Evolutionary conservation across 352 stramenopile species (phyloP), one percentile per base, ranked within the genome.

Genomic region (Lagenidium sp.): DNA sequence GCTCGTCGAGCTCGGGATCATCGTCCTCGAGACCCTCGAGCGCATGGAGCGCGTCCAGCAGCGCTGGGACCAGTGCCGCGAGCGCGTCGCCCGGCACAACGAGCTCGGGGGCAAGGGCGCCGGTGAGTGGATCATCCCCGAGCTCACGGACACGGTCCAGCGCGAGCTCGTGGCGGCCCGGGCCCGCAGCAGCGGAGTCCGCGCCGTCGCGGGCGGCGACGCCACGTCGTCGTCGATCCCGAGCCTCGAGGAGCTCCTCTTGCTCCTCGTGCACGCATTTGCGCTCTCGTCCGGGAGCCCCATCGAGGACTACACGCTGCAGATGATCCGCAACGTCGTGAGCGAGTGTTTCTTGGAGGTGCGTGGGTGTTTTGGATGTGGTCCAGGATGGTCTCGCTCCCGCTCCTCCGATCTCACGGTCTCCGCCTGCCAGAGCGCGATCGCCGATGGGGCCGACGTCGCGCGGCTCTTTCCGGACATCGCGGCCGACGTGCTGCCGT

Each of bases 11-110:
- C 59, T 90, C 3, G 78, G 67, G 15, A 63, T 87, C 32, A 68
- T 86, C 24, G 61, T 90, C 4, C 55, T 90, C 10, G 78, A 90
- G 51, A 82, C 78, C 0, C 41, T 90, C 12, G 74, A 87, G 44
- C 67, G 78, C 18, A 87, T 90, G 69, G 74, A 85, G 25, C 23
- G 47, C 12, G 53, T 39, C 1, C 69, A 85, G 21, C 36, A 47
- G 10, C 47, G 49, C 24, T 85, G 72, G 72, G 65, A 86, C 47
- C 58, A 57, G 38, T 84, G 65, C 18, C 69, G 55, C 12, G 58
- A 82, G 23, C 68, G 65, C 11, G 53, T 47, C 15, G 42, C 52
- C 23, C 69, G 76, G 5, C 72, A 88, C 16, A 43, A 63, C 5
- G 63, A 88, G 44, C 55, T 85, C 18, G 51, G 51, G 7, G 68